Percentiles rank a stretch among this genome's conserved stretches.
These are phyloP conservation scores for Neostapfia colusana DNA, from an alignment of 176 grass and related monocot species.

Conservation along the genomic window DNA sequence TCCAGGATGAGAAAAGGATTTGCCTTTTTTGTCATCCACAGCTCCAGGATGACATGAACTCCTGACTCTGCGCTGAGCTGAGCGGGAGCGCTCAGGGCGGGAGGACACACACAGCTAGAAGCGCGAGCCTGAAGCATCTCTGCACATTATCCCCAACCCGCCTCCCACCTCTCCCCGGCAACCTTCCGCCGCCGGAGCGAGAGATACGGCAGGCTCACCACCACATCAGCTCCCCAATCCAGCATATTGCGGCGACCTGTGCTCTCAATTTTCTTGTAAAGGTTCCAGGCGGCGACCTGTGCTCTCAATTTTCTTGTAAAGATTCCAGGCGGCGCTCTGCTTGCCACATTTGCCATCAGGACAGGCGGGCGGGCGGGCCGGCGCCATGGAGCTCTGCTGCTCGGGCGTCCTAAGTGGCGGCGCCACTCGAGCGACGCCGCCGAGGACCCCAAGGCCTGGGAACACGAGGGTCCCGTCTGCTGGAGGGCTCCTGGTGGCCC, in stretches of 20 bases:
- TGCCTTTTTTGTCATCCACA: neutral
- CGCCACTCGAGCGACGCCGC: constrained; percentile 19
- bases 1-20: neutral
- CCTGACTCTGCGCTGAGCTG: neutral
- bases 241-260: neutral
- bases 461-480: constrained; percentile 30
- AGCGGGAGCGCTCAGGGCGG: neutral
- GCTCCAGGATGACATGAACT: neutral
- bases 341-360: neutral
- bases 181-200: neutral
- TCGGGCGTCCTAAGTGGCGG: constrained; percentile 39
- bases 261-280: neutral
- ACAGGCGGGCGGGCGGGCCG: neutral
- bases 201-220: neutral
- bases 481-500: constrained; percentile 13
- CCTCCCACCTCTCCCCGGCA: neutral
- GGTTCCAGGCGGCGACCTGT: neutral
- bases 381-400: constrained; percentile 52
- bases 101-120: neutral
- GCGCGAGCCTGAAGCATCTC: neutral
- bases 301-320: neutral
- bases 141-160: neutral
- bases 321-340: neutral
- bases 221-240: neutral
- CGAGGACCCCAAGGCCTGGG: constrained; percentile 33